Conservation (phyloP, 805 yeast genomes). For the Saturnispora dispora region DNA sequence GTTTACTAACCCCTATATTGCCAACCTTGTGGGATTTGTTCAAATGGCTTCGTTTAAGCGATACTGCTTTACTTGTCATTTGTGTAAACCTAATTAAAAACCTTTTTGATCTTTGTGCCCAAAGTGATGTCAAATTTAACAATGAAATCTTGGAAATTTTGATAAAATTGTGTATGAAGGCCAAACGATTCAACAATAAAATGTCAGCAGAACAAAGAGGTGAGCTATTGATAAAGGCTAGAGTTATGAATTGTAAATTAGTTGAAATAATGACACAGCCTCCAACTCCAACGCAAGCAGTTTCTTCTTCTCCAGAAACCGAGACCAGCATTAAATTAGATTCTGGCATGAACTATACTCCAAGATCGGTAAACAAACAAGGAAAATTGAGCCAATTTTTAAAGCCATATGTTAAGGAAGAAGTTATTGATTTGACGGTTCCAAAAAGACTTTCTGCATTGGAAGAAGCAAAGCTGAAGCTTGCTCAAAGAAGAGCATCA, state of each 20-base stretch:
- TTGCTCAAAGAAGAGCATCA: not conserved
- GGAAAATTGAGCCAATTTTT: constrained; percentile 18
- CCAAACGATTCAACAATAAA: constrained; percentile 61
- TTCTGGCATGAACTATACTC: constrained; percentile 8
- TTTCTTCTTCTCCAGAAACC: not conserved
- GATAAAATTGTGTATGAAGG: constrained; percentile 55
- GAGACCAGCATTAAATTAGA: constrained; percentile 11
- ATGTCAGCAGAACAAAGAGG: constrained; percentile 57
- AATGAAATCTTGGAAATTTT: constrained; percentile 45
- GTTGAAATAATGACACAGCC: constrained; percentile 45
- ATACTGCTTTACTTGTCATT: constrained; percentile 57
- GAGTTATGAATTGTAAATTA: constrained; percentile 41
- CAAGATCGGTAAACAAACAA: constrained; percentile 13
- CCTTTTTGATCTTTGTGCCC: constrained; percentile 56
- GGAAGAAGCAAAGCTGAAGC: constrained; percentile 13
- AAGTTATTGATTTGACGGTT: constrained; percentile 6
- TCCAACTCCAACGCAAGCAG: constrained; percentile 13
- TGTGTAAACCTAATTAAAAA: constrained; percentile 65
- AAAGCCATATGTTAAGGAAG: constrained; percentile 13
- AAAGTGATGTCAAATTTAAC: constrained; percentile 41
- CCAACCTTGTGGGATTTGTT: constrained; percentile 59
- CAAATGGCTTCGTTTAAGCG: constrained; percentile 78
- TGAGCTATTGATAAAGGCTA: constrained; percentile 54
- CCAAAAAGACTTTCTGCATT: constrained; percentile 9
- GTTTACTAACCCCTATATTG: constrained; percentile 45